Conservation (phyloP, 176 grass and related monocot species). For the Zoysia pacifica region DNA sequence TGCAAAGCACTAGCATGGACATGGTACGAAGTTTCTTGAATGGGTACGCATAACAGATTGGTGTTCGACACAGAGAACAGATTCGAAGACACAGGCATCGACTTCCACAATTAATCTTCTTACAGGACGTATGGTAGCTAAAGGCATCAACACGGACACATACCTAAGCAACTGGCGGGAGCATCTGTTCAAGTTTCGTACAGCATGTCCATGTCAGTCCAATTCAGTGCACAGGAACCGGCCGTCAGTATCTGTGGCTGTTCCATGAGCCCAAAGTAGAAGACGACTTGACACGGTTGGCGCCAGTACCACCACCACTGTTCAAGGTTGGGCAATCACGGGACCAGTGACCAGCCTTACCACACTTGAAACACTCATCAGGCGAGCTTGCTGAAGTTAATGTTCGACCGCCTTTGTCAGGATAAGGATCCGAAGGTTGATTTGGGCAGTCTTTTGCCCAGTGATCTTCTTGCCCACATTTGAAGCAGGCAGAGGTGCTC, state of each 20-base stretch:
- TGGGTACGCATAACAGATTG: neutral
- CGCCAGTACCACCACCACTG: conserved; percentile 34
- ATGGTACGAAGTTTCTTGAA: neutral
- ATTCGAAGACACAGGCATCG: conserved; percentile 4
- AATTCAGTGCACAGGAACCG: conserved; percentile 49
- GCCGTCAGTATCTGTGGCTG: conserved; percentile 42
- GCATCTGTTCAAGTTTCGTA: conserved; percentile 49
- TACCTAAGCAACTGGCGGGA: conserved; percentile 41
- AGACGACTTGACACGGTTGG: conserved; percentile 36
- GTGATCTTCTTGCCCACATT: conserved; percentile 69
- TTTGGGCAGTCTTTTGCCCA: conserved; percentile 76
- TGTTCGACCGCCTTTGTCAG: conserved; percentile 49
- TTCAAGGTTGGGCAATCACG: conserved; percentile 59
- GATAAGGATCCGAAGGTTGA: conserved; percentile 50
- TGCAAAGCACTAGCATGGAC: neutral
- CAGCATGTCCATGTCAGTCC: conserved; percentile 50
- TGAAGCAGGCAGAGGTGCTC: conserved; percentile 69
- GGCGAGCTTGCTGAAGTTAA: conserved; percentile 40
- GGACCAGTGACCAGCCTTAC: conserved; percentile 68
- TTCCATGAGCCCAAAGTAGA: conserved; percentile 51
- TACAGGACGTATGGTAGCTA: conserved; percentile 23
- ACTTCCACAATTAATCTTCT: conserved; percentile 12
- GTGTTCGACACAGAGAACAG: neutral
- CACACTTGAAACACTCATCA: conserved; percentile 70
- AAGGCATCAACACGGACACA: neutral